Evolutionary conservation across 768 basidiomycete species (phyloP), one percentile per base, ranked within the genome.

Genomic region (Lyophyllum shimeji): DNA sequence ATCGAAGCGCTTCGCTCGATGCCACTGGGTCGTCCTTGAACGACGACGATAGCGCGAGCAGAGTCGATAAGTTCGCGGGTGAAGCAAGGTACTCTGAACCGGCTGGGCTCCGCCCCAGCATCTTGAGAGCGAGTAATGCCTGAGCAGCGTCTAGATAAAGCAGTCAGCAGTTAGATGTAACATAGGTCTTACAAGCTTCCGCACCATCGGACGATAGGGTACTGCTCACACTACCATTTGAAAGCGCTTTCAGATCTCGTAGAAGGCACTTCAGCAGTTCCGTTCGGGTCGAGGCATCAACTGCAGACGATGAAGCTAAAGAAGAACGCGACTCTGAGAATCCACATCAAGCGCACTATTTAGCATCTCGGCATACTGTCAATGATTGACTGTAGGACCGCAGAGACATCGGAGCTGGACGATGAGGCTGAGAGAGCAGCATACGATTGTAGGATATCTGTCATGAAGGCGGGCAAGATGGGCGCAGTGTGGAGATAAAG

Each of bases 51-150:
- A 88, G 61, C 6, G 67, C 66, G 27, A 90, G 74, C 18, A 93
- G 73, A 18, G 75, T 70, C 1, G 78, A 76, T 21, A 93, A 72
- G 65, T 86, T 89, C 21, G 76, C 64, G 7, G 81, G 63, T 1
- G 74, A 73, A 7, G 82, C 79, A 20, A 93, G 75, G 50, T 85
- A 73, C 49, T 76, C 71, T 5, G 93, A 91, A 15, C 88, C 89
- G 2, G 83, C 73, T 0, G 82, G 85, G 50, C 84, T 81, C 63
- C 85, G 85, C 12, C 87, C 91, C 2, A 95, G 78, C 7, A 80
- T 82, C 70, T 94, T 94, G 55, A 95, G 67, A 0, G 89, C 83
- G 43, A 83, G 71, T 2, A 95, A 73, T 15, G 89, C 91, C 31
- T 75, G 79, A 2, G 82, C 74, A 27, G 83, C 82, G 67, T 93